Percentiles rank a stretch among this genome's conserved stretches.
phyloP scores from a whole-genome alignment of 805 yeast genomes.

The Candida dajiaensis region DNA sequence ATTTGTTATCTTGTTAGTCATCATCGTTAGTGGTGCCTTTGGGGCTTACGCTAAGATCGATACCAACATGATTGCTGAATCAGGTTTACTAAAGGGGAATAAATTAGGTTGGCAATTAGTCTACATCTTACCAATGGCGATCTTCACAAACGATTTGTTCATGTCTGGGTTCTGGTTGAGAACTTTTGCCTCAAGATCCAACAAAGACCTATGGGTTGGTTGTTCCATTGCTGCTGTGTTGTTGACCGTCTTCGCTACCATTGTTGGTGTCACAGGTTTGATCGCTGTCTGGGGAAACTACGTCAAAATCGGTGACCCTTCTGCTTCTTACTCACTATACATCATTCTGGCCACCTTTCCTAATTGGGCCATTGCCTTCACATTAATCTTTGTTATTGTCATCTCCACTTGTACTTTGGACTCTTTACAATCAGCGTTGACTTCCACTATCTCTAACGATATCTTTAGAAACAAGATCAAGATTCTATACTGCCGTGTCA shows the following conservation, averaged over 20 bases:
- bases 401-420: conserved; percentile 88
- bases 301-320: conserved; percentile 36
- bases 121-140: conserved; percentile 79
- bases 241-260: conserved; percentile 54
- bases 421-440: conserved; percentile 82
- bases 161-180: conserved; percentile 92
- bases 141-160: conserved; percentile 85
- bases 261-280: conserved; percentile 80
- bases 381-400: conserved; percentile 64
- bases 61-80: conserved; percentile 52
- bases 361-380: conserved; percentile 80
- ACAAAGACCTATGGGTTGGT: conserved; percentile 71
- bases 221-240: conserved; percentile 69
- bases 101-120: conserved; percentile 85
- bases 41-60: conserved; percentile 64
- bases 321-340: conserved; percentile 68
- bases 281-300: conserved; percentile 88
- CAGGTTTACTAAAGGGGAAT: conserved; percentile 58
- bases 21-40: conserved; percentile 73
- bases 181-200: conserved; percentile 80
- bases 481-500: conserved; percentile 56
- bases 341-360: conserved; percentile 68
- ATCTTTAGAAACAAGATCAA: conserved; percentile 76
- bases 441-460: conserved; percentile 86
- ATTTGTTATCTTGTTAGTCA: conserved; percentile 57